phyloP scores from a whole-genome alignment of 257 asterid genomes.

The Linaria vulgaris region DNA sequence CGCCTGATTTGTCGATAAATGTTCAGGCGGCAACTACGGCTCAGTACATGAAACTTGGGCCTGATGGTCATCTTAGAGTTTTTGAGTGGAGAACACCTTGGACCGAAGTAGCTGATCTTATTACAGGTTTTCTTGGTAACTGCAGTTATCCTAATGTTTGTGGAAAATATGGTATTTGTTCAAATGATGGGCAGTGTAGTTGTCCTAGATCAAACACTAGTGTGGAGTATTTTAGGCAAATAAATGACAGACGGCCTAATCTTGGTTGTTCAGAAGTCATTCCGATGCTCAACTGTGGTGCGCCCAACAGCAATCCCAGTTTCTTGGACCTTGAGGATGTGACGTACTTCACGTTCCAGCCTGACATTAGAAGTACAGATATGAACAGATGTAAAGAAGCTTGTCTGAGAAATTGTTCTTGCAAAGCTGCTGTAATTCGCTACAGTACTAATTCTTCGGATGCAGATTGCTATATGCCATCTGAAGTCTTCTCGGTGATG shows the following conservation, averaged over 20 bases:
- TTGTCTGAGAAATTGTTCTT: constrained; percentile 41
- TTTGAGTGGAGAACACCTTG: constrained; percentile 35
- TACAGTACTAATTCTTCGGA: constrained; percentile 26
- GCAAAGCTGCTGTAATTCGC: constrained; percentile 45
- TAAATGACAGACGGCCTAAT: constrained; percentile 28
- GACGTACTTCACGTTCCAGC: constrained; percentile 29
- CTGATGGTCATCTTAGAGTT: constrained; percentile 46
- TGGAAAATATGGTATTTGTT: constrained; percentile 44
- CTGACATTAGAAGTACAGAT: constrained; percentile 17
- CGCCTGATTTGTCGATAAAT: neutral
- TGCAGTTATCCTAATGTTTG: constrained; percentile 47
- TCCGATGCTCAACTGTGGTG: constrained; percentile 32
- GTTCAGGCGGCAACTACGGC: constrained; percentile 29
- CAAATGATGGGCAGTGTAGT: constrained; percentile 34
- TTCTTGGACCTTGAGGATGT: constrained; percentile 33
- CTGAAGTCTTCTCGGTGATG: constrained; percentile 37
- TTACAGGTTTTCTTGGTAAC: constrained; percentile 24
- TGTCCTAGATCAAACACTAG: constrained; percentile 35
- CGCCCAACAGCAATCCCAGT: constrained; percentile 14
- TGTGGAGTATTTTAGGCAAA: constrained; percentile 25
- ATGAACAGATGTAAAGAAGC: constrained; percentile 34
- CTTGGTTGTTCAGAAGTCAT: constrained; percentile 43
- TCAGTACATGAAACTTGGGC: constrained; percentile 40
- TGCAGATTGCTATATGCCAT: constrained; percentile 39
- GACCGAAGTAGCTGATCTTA: constrained; percentile 32